Percentiles rank a stretch among this genome's conserved stretches.
Conservation (phyloP, 1,284 basidiomycete species). For the Melampsora larici-populina region DNA sequence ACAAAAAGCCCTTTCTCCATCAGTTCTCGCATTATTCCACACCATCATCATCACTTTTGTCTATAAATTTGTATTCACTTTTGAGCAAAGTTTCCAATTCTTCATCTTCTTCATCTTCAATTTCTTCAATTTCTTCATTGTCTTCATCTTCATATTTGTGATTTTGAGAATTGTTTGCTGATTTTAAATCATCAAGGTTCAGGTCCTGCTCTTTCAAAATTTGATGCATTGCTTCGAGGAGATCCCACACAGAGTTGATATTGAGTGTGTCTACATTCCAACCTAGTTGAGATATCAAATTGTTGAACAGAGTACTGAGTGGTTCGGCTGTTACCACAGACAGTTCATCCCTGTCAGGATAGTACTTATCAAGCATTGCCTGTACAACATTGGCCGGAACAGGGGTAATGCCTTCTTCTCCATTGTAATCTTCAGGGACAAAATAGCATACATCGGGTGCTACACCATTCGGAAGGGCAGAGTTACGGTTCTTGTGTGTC, state of each 20-base stretch:
- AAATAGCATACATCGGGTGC: background rate
- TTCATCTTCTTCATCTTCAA: too few species aligned
- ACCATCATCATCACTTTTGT: too few species aligned
- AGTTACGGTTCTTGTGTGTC: background rate
- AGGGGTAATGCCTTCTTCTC: background rate
- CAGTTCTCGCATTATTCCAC: too few species aligned
- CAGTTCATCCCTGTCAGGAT: background rate
- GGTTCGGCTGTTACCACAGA: background rate
- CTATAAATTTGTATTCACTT: too few species aligned
- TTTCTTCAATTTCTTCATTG: too few species aligned
- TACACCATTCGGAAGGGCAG: background rate
- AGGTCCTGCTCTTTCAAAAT: background rate
- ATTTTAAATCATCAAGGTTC: background rate
- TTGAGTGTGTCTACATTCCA: background rate
- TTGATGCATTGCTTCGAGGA: background rate
- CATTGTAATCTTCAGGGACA: background rate
- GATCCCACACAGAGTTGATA: background rate
- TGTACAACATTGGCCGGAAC: background rate
- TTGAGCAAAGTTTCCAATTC: too few species aligned
- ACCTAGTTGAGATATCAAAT: background rate
- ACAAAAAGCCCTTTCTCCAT: too few species aligned
- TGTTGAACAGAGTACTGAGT: background rate
- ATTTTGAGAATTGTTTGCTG: background rate
- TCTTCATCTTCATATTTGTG: background rate
- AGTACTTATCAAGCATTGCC: background rate